Base-by-base conservation (phyloP, 805 yeast genomes). In the Scheffersomyces coipomensis region DNA sequence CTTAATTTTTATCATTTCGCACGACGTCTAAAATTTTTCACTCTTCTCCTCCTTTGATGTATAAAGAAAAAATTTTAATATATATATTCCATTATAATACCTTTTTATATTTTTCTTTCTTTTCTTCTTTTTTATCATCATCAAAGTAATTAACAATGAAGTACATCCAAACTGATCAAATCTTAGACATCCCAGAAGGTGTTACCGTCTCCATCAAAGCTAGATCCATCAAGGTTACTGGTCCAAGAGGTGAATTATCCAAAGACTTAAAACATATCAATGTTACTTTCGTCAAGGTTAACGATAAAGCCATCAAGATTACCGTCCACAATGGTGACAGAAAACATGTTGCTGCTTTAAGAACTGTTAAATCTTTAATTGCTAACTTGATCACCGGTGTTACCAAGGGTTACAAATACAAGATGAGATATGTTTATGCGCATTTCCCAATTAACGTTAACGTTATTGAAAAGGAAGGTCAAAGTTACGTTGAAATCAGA, bases 361-460 rank as follows among this genome's bases (percentile, higher is more conserved):
- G 98, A 83, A 91, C 99, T 50, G 98, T 93, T 73, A 90, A 88
- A 79, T 88, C 98, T 54, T 78, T 93, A 70, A 80, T 93, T 63
- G 68, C 88, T 68, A 93, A 93, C 87, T 75, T 93, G 83, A 73
- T 93, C 76, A 87, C 86, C 58, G 99, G 99, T 86, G 99, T 93
- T 70, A 93, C 99, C 72, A 83, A 83, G 80, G 99, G 98, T 76
- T 91, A 77, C 95, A 83, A 87, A 78, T 93, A 93, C 93, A 93
- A 93, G 87, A 85, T 93, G 97, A 89, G 98, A 83, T 90, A 88
- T 75, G 99, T 93, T 53, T 95, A 91, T 71, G 99, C 99, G 84
- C 99, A 93, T 88, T 93, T 93, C 96, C 99, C 99, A 73, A 93
- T 95, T 78, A 93, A 93, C 78, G 97, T 93, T 58, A 91, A 90